Evolutionary conservation across 176 grass and related monocot species (phyloP).

Genomic region (Aechmea fasciata): DNA sequence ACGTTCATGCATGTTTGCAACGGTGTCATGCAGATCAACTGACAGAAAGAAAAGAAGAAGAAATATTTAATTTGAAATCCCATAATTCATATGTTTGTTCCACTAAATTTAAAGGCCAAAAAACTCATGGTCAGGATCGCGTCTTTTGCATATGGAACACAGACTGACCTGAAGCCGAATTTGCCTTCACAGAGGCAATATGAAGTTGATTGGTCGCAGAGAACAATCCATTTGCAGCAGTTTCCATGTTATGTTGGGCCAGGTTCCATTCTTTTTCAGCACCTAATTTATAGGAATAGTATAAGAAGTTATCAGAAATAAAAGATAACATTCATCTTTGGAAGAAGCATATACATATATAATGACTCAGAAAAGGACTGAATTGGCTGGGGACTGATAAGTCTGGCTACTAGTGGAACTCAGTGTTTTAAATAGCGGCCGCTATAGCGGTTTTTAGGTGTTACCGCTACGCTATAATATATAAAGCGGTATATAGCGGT

Average conservation of each 20-base stretch:
- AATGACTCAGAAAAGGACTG: too few species aligned
- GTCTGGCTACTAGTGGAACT: neutral
- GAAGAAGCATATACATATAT: too few species aligned
- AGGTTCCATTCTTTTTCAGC: slow-evolving; percentile 89
- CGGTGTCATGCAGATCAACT: slow-evolving; percentile 73
- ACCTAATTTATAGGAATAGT: slow-evolving; percentile 39
- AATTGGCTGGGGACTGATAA: neutral
- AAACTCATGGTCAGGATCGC: slow-evolving; percentile 1
- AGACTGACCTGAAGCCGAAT: slow-evolving; percentile 72
- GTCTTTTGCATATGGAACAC: slow-evolving; percentile 8
- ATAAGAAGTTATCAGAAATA: slow-evolving; percentile 18
- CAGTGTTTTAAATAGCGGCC: too few species aligned
- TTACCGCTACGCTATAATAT: too few species aligned
- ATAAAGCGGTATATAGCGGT: too few species aligned
- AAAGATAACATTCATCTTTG: neutral
- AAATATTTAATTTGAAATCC: neutral
- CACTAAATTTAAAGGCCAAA: slow-evolving; percentile 2
- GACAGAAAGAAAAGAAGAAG: slow-evolving; percentile 21
- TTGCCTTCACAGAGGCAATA: slow-evolving; percentile 52
- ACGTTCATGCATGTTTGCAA: slow-evolving; percentile 50
- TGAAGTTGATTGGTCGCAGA: slow-evolving; percentile 68
- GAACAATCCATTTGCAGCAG: slow-evolving; percentile 66
- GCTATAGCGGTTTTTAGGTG: too few species aligned
- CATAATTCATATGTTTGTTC: neutral
- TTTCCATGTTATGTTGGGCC: slow-evolving; percentile 69